Evolutionary conservation across 1,284 basidiomycete genomes (phyloP), one percentile per base, ranked within the genome.

Genomic region (Sparassis latifolia): DNA sequence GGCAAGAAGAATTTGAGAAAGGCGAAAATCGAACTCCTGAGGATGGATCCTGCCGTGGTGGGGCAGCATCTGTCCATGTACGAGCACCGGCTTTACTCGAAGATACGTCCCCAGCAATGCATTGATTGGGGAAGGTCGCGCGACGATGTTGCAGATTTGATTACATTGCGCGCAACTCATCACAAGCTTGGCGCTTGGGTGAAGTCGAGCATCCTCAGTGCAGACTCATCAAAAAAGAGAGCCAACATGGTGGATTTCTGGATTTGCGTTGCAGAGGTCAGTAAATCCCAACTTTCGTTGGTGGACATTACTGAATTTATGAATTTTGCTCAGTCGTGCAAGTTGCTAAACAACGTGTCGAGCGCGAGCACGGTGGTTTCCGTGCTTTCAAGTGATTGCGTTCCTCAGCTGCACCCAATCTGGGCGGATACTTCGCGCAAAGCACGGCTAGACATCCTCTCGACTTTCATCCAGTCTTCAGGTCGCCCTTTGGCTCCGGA

Each of bases 251-350:
- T 87, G 35, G 82, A 86, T 52, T 77, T 81, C 61, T 89, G 85
- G 86, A 82, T 89, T 55, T 84, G 79, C 58, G 80, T 87, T 33
- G 82, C 85, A 7, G 84, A 89, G 77, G 86, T 86, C 54, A 56
- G 78, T 63, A 29, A 33, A 37, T 35, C 31, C 41, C 32, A 31
- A n/a, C 28, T 38, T 28, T 5, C 20, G 6, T 42, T 9, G 27
- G 40, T 12, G 40, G 35, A n/a, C 40, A 10, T 42, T 6, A 42
- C 6, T 27, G 1, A 10, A 38, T 38, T 9, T 42, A 28, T 42
- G 6, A 12, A 42, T 42, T 27, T 9, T 27, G 40, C 28, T 33
- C 57, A 89, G 85, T 84, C 80, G 76, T 88, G 83, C 64, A 78
- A 75, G 29, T 56, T 66, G 6, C 64, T 86, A 57, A 79, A 80